These are phyloP conservation scores for Breviolum minutum DNA, from an alignment of 73 alveolate genomes.

Conservation along the genomic window DNA sequence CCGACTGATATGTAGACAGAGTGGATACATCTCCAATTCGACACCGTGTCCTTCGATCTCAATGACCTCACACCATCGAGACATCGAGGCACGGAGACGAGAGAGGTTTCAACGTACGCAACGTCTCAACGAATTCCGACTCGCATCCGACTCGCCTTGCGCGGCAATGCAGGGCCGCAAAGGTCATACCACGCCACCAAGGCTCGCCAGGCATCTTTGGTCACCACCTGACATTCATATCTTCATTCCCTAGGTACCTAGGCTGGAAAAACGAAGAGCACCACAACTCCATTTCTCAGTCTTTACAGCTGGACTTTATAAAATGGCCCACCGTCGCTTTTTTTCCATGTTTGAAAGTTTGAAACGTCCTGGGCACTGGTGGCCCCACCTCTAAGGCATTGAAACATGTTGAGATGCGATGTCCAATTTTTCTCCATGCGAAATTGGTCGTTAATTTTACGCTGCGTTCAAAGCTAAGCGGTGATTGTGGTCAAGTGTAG, in stretches of 20 bases:
- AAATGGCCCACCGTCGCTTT: not conserved
- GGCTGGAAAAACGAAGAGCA: too few relatives aligned
- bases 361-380: too few relatives aligned
- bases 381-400: too few relatives aligned
- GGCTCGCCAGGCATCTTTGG: conserved; percentile 17
- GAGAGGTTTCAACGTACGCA: not conserved
- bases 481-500: too few relatives aligned
- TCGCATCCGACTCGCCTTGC: conserved; percentile 4
- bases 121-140: not conserved
- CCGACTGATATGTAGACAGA: conserved; percentile 39
- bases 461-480: too few relatives aligned
- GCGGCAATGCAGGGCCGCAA: conserved; percentile 5
- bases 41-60: conserved; percentile 47
- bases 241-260: too few relatives aligned
- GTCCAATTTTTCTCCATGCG: too few relatives aligned
- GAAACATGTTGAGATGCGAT: too few relatives aligned
- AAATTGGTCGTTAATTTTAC: too few relatives aligned
- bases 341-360: not conserved
- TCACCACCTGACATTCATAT: conserved; percentile 6
- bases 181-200: conserved; percentile 26
- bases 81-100: not conserved
- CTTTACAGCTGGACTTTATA: too few relatives aligned
- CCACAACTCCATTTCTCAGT: too few relatives aligned
- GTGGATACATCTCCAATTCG: conserved; percentile 91
- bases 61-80: conserved; percentile 17